A percentile compares a stretch with the other conserved stretches of the same genome.
Evolutionary conservation across 2,329 filamentous ascomycete genomes (phyloP).

Genomic region (Diaporthe sp.): DNA sequence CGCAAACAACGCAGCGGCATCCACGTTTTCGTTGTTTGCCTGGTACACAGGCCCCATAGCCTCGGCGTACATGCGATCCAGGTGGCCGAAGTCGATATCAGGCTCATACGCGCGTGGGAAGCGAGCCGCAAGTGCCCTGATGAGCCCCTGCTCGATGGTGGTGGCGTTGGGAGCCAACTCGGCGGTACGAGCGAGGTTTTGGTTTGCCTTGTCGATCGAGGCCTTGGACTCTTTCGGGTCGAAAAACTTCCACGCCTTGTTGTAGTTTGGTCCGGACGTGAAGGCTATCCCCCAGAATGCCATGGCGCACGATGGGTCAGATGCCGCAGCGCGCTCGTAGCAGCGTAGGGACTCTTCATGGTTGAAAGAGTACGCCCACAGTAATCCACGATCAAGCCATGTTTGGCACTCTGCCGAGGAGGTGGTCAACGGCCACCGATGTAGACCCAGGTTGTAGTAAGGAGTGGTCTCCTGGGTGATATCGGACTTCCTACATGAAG

Average conservation of each 20-base stretch:
- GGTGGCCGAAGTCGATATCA: background rate
- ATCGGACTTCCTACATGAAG: background rate
- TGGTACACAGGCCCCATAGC: background rate
- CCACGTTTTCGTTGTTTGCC: background rate
- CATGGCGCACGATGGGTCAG: background rate
- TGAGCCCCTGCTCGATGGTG: background rate
- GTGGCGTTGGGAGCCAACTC: background rate
- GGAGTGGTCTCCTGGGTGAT: background rate
- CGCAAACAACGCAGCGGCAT: background rate
- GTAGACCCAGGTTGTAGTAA: background rate
- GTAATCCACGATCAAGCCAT: constrained; percentile 7
- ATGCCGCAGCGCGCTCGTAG: background rate
- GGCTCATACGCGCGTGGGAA: background rate
- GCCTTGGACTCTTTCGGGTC: background rate
- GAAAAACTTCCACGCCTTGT: constrained; percentile 9
- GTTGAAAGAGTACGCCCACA: constrained; percentile 2
- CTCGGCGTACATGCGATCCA: constrained; percentile 8
- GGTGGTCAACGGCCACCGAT: background rate
- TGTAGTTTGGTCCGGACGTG: constrained; percentile 2
- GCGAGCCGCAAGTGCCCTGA: constrained; percentile 9
- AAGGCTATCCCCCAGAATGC: constrained; percentile 5
- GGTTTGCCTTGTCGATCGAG: background rate
- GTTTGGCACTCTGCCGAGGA: background rate
- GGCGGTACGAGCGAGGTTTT: background rate
- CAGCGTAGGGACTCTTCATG: background rate